Percentiles rank a stretch among this genome's conserved stretches.
These are phyloP conservation scores for Aureobasidium sp. DNA, from an alignment of 2,329 filamentous ascomycete species.

Conservation along the genomic window DNA sequence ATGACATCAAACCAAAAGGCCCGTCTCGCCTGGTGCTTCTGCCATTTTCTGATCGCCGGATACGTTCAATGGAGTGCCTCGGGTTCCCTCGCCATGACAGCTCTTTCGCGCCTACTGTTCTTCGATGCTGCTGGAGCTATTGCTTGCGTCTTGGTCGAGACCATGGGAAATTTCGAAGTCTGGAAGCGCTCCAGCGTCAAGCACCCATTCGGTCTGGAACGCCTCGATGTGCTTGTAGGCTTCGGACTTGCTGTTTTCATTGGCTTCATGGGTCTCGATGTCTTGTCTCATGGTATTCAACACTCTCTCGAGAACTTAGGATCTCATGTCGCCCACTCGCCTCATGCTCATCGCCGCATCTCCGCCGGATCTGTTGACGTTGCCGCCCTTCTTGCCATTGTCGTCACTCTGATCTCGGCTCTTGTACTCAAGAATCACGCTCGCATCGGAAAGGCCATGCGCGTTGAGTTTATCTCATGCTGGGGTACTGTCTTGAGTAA, in stretches of 20 bases:
- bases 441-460: conserved; percentile 85
- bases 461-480: conserved; percentile 70
- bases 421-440: conserved; percentile 84
- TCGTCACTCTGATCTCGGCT: conserved; percentile 78
- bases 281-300: conserved; percentile 91
- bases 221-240: conserved; percentile 86
- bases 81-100: conserved; percentile 83
- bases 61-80: conserved; percentile 81
- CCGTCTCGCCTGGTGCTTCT: conserved; percentile 80
- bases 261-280: conserved; percentile 93
- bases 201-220: conserved; percentile 80
- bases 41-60: conserved; percentile 73
- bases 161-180: conserved; percentile 93
- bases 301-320: conserved; percentile 75
- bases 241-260: conserved; percentile 95
- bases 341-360: conserved; percentile 50
- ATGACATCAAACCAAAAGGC: conserved; percentile 83
- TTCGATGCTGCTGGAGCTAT: conserved; percentile 92
- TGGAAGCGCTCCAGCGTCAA: conserved; percentile 90
- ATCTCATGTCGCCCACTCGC: conserved; percentile 59
- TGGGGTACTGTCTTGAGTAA: conserved; percentile 86
- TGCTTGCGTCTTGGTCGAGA: conserved; percentile 85
- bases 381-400: conserved; percentile 71
- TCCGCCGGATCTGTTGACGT: conserved; percentile 71
- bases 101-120: conserved; percentile 84